Conservation (phyloP, 495 filamentous ascomycete genomes). For the Talaromyces borbonicus region DNA sequence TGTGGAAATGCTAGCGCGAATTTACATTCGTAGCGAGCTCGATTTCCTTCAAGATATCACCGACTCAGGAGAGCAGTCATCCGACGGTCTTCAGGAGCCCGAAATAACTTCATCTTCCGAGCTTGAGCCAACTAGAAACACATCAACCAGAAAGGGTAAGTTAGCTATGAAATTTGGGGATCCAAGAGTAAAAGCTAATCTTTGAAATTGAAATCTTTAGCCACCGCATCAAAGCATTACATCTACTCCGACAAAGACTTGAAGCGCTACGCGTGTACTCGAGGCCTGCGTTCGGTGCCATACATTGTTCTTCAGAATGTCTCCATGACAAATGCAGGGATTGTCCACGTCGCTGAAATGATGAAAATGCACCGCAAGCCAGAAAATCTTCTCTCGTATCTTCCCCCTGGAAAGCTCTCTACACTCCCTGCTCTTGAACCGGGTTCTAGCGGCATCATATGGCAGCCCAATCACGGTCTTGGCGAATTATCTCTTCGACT, state of each 20-base stretch:
- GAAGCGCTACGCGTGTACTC: constrained; percentile 23
- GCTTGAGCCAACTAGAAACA: too few relatives aligned
- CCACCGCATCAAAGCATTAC: constrained; percentile 7
- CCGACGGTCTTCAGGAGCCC: neutral
- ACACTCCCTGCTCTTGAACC: constrained; percentile 15
- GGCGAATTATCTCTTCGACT: constrained; percentile 28
- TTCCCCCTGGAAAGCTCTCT: constrained; percentile 23
- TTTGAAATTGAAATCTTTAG: too few relatives aligned
- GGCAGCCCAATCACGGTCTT: constrained; percentile 22
- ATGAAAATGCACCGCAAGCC: constrained; percentile 31
- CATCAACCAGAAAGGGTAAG: too few relatives aligned
- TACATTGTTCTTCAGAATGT: constrained; percentile 31
- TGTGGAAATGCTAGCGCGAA: constrained; percentile 32
- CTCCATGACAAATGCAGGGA: constrained; percentile 25
- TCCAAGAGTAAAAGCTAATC: too few relatives aligned
- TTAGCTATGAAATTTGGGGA: too few relatives aligned
- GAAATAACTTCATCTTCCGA: too few relatives aligned
- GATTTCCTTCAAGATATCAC: constrained; percentile 19
- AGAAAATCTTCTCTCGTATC: constrained; percentile 27
- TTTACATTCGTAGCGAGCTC: constrained; percentile 31
- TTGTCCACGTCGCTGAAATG: constrained; percentile 35
- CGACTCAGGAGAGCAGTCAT: neutral
- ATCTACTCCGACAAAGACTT: constrained; percentile 10
- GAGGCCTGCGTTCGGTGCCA: constrained; percentile 37
- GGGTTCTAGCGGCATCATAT: constrained; percentile 25